These are phyloP conservation scores for Coemansia sp. DNA, from an alignment of 192 early-diverging fungal genomes.

Conservation along the genomic window DNA sequence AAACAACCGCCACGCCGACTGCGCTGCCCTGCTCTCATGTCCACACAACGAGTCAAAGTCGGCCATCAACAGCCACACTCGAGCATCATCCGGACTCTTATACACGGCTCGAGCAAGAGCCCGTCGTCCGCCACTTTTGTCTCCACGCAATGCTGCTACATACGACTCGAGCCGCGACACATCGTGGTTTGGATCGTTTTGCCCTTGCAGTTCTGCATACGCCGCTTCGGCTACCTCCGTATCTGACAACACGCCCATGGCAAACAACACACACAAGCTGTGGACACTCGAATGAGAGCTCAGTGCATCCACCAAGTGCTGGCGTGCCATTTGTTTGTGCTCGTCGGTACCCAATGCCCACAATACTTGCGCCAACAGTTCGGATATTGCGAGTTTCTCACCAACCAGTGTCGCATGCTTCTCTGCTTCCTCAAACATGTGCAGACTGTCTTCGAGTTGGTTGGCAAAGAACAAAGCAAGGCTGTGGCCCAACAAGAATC, in stretches of 20 bases:
- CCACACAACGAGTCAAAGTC: conserved; percentile 18
- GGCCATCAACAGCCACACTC: conserved; percentile 32
- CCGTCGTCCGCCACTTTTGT: conserved; percentile 23
- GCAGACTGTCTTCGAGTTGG: conserved; percentile 66
- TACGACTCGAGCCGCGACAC: conserved; percentile 24
- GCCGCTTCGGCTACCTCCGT: conserved; percentile 31
- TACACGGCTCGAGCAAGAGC: conserved; percentile 27
- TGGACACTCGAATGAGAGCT: conserved; percentile 15
- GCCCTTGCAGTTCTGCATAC: conserved; percentile 23
- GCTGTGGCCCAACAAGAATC: conserved; percentile 60
- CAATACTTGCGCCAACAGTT: conserved; percentile 81
- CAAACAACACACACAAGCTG: conserved; percentile 44
- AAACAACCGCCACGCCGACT: conserved; percentile 22
- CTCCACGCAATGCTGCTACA: conserved; percentile 28
- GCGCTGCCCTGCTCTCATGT: background rate
- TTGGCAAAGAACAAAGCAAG: conserved; percentile 74
- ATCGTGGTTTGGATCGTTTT: conserved; percentile 7
- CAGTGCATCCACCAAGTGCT: conserved; percentile 65
- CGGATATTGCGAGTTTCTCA: conserved; percentile 64
- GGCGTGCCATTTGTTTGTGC: conserved; percentile 74
- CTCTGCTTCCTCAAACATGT: conserved; percentile 72
- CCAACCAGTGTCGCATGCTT: conserved; percentile 44
- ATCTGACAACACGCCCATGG: conserved; percentile 49
- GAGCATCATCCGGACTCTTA: conserved; percentile 17
- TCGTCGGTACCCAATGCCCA: conserved; percentile 83